Conservation (phyloP, 257 asterid species). For the Misopates orontium region DNA sequence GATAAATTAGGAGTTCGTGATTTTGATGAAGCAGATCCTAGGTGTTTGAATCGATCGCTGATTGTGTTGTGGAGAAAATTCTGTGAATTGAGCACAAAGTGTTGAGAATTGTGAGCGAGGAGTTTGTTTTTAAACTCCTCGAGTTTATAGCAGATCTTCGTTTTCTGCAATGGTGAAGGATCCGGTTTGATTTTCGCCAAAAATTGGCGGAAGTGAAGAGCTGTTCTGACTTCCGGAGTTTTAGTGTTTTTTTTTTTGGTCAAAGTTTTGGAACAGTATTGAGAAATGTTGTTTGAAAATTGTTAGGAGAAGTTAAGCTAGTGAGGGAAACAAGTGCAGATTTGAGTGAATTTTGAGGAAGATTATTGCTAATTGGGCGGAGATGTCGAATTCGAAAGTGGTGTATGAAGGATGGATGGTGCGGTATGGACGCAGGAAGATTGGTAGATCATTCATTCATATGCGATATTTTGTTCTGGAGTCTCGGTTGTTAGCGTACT, state of each 20-base stretch:
- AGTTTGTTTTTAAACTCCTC: conserved; percentile 5
- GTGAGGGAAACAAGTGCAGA: background rate
- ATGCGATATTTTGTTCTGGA: conserved; percentile 97
- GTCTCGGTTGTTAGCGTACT: conserved; percentile 83
- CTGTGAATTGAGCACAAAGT: conserved; percentile 5
- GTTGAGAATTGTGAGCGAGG: conserved; percentile 23
- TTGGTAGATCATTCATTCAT: conserved; percentile 90
- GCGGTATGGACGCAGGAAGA: conserved; percentile 96
- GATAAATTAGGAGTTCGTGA: conserved; percentile 27
- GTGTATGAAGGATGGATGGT: conserved; percentile 99
- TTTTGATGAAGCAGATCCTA: conserved; percentile 49
- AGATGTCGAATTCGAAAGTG: conserved; percentile 83
- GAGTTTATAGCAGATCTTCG: background rate
- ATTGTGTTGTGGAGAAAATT: conserved; percentile 19
- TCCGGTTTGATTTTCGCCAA: conserved; percentile 28
- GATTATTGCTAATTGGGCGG: conserved; percentile 22
- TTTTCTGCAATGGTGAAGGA: conserved; percentile 32
- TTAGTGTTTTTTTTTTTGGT: background rate
- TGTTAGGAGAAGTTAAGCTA: background rate
- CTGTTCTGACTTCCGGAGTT: conserved; percentile 38
- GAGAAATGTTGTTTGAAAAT: background rate
- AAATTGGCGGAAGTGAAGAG: conserved; percentile 40
- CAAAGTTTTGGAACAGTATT: background rate
- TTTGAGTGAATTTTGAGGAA: conserved; percentile 25
- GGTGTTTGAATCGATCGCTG: conserved; percentile 42